These are phyloP conservation scores for Stachybotrys echinatus DNA, from an alignment of 2,329 filamentous ascomycete genomes.

Conservation along the genomic window DNA sequence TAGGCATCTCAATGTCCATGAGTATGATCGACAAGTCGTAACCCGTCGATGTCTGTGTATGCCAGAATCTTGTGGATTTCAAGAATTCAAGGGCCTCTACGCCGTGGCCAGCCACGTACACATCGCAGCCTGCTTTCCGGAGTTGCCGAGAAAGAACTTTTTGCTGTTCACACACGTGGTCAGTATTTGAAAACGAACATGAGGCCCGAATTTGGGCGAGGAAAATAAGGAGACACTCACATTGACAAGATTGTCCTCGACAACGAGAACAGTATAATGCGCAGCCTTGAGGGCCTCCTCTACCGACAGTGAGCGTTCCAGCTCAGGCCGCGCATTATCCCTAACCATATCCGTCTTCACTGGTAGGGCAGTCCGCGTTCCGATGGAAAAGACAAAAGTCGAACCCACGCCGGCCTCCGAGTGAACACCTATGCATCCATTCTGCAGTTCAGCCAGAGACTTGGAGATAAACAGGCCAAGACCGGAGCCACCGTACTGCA, in stretches of 20 bases:
- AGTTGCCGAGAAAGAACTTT: background rate
- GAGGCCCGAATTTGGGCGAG: too few species aligned
- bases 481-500: conserved; percentile 1
- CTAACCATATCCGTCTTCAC: too few species aligned
- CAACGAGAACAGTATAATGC: background rate
- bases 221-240: too few species aligned
- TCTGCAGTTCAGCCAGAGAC: background rate
- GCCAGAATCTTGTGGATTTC: conserved; percentile 20
- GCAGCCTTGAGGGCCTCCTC: background rate
- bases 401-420: background rate
- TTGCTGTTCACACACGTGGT: too few species aligned
- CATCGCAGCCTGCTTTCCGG: background rate
- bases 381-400: background rate
- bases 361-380: background rate
- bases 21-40: background rate
- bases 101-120: background rate
- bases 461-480: background rate
- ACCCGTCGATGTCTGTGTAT: background rate
- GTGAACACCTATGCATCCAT: background rate
- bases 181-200: too few species aligned
- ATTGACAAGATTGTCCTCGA: conserved; percentile 1
- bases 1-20: background rate
- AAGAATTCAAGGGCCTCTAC: background rate
- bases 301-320: background rate
- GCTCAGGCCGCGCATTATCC: background rate